phyloP scores from a whole-genome alignment of 2,329 filamentous ascomycete genomes.

The Botrytis sinoallii region DNA sequence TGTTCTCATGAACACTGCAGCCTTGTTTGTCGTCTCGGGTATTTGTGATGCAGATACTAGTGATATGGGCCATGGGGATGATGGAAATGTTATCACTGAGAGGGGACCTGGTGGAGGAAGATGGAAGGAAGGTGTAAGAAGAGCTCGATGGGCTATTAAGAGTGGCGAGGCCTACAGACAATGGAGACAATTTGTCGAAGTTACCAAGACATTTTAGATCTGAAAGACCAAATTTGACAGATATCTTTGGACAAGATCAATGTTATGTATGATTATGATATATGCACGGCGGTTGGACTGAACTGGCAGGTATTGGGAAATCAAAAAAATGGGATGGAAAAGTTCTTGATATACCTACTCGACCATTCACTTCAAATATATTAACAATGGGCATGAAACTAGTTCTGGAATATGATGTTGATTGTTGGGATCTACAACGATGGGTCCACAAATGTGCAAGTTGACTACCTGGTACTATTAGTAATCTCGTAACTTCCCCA shows the following conservation, averaged over 20 bases:
- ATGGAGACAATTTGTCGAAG: conserved; percentile 79
- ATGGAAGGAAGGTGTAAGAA: conserved; percentile 92
- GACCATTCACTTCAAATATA: background rate
- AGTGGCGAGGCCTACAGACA: conserved; percentile 83
- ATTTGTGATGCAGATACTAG: conserved; percentile 81
- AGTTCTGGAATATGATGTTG: background rate
- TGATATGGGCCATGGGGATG: conserved; percentile 75
- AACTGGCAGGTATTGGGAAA: background rate
- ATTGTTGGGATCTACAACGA: background rate
- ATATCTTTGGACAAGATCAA: background rate
- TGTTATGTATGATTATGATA: background rate
- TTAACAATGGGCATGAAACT: background rate
- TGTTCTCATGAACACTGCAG: conserved; percentile 89
- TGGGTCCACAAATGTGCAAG: conserved; percentile 2
- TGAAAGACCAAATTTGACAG: background rate
- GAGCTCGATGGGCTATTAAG: conserved; percentile 82
- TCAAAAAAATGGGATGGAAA: background rate
- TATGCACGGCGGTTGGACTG: background rate
- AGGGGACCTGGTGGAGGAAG: conserved; percentile 79
- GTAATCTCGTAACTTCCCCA: background rate
- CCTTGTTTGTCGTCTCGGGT: conserved; percentile 80
- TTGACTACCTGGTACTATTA: background rate
- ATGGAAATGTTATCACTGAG: conserved; percentile 76
- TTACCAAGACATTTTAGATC: conserved; percentile 46
- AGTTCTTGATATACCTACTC: background rate